Evolutionary conservation across 257 asterid species (phyloP).

Genomic region (Petrea volubilis): DNA sequence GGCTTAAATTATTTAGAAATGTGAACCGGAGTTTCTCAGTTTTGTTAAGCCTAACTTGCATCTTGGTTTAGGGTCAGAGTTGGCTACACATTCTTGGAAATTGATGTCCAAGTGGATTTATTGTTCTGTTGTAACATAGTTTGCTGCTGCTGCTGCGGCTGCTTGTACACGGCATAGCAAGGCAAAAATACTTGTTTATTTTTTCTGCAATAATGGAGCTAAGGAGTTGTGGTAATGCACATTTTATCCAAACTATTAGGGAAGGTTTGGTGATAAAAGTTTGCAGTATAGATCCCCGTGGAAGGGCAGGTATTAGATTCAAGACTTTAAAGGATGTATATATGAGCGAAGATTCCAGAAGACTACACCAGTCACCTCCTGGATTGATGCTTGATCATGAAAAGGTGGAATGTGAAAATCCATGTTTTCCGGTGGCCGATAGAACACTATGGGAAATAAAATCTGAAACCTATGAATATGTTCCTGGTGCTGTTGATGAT

Average conservation of each 20-base stretch:
- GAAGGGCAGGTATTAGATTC: slow-evolving; percentile 43
- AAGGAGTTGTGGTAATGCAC: slow-evolving; percentile 41
- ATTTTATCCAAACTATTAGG: slow-evolving; percentile 54
- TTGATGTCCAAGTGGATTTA: slow-evolving; percentile 3
- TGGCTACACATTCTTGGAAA: slow-evolving; percentile 8
- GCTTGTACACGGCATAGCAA: slow-evolving; percentile 6
- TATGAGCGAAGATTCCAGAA: slow-evolving; percentile 37
- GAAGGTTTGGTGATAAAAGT: slow-evolving; percentile 41
- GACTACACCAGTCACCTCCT: slow-evolving; percentile 21
- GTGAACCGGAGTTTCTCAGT: neutral
- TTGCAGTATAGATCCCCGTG: slow-evolving; percentile 35
- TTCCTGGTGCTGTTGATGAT: slow-evolving; percentile 24
- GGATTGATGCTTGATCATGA: slow-evolving; percentile 23
- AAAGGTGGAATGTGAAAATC: slow-evolving; percentile 30
- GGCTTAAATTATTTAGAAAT: neutral
- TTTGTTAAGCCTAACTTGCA: neutral
- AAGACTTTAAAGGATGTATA: slow-evolving; percentile 51
- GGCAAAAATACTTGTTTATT: neutral
- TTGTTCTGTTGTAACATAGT: neutral
- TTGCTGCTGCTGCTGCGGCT: slow-evolving; percentile 26
- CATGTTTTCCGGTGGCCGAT: slow-evolving; percentile 30
- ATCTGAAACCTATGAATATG: slow-evolving; percentile 22
- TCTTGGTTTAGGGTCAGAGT: slow-evolving; percentile 7
- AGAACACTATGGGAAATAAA: slow-evolving; percentile 43
- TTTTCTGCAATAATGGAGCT: slow-evolving; percentile 46